A percentile compares a stretch with the other conserved stretches of the same genome.
Evolutionary conservation across 1,284 basidiomycete species (phyloP).

Genomic region (Fistulinella staudtii): DNA sequence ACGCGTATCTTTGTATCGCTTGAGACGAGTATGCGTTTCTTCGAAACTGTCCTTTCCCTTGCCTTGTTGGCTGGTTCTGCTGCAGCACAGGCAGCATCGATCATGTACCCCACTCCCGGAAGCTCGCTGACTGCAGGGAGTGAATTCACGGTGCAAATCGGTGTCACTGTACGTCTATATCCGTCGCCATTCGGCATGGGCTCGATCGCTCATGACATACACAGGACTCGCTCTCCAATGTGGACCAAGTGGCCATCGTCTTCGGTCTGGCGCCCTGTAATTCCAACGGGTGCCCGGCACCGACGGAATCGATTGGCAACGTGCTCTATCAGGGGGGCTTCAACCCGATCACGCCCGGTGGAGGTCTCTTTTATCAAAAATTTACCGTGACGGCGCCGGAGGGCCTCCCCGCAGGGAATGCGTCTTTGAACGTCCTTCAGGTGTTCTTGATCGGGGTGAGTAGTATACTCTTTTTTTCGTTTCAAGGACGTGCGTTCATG

Average conservation of each 20-base stretch:
- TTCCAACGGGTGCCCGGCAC: conserved; percentile 13
- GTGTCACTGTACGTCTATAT: conserved; percentile 17
- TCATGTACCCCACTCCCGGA: conserved; percentile 10
- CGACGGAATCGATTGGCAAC: conserved; percentile 17
- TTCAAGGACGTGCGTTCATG: not conserved
- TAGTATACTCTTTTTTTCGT: not conserved
- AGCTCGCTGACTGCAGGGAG: conserved; percentile 11
- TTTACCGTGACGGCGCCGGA: conserved; percentile 22
- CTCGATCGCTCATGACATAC: not conserved
- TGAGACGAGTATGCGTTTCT: conserved; percentile 18
- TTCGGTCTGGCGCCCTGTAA: conserved; percentile 21
- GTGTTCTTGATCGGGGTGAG: conserved; percentile 30
- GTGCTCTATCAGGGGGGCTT: conserved; percentile 25
- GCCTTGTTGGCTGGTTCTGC: conserved; percentile 11
- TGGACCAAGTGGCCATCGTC: conserved; percentile 26
- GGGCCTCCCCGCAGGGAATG: conserved; percentile 5
- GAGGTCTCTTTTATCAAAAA: conserved; percentile 10
- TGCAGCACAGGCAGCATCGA: conserved; percentile 17
- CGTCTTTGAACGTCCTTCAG: conserved; percentile 24
- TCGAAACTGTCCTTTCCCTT: conserved; percentile 13
- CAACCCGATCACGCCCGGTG: not conserved
- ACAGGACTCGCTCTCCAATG: conserved; percentile 22
- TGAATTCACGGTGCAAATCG: conserved; percentile 18
- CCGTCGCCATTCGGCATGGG: not conserved
- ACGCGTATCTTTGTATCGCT: too few relatives aligned